phyloP scores from a whole-genome alignment of 805 yeast genomes.

The Yarrowia sp. region DNA sequence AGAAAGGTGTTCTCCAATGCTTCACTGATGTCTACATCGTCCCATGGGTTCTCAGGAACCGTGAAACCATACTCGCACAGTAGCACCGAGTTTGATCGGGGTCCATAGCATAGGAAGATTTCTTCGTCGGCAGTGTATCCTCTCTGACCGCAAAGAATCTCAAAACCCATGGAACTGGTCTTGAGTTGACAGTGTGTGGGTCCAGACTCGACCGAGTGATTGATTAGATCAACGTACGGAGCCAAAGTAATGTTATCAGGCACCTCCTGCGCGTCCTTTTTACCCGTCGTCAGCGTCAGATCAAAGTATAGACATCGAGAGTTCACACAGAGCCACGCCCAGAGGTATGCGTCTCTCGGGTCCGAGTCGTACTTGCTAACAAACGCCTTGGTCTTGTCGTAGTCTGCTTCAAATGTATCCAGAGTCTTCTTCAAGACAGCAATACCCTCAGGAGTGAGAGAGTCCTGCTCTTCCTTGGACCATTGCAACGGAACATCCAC shows the following conservation, averaged over 20 bases:
- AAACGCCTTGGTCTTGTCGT: constrained; percentile 2
- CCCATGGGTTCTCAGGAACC: constrained; percentile 66
- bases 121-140: constrained; percentile 59
- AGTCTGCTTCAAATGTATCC: constrained; percentile 12
- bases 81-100: constrained; percentile 84
- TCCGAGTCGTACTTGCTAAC: constrained; percentile 9
- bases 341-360: constrained; percentile 44
- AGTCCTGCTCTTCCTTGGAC: neutral
- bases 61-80: constrained; percentile 88
- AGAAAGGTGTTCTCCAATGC: constrained; percentile 53
- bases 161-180: constrained; percentile 59
- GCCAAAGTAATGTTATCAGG: constrained; percentile 84
- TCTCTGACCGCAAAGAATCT: constrained; percentile 54
- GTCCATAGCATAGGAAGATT: constrained; percentile 78
- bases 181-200: constrained; percentile 46
- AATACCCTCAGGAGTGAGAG: constrained; percentile 16
- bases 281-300: constrained; percentile 55
- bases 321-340: constrained; percentile 88
- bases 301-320: constrained; percentile 88
- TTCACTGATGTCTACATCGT: constrained; percentile 67
- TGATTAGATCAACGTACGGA: constrained; percentile 87
- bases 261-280: constrained; percentile 49
- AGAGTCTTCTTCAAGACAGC: constrained; percentile 14
- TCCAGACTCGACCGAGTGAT: constrained; percentile 60
- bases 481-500: constrained; percentile 16